phyloP scores from a whole-genome alignment of 2,329 filamentous ascomycete species.

The Penicillium sp. region DNA sequence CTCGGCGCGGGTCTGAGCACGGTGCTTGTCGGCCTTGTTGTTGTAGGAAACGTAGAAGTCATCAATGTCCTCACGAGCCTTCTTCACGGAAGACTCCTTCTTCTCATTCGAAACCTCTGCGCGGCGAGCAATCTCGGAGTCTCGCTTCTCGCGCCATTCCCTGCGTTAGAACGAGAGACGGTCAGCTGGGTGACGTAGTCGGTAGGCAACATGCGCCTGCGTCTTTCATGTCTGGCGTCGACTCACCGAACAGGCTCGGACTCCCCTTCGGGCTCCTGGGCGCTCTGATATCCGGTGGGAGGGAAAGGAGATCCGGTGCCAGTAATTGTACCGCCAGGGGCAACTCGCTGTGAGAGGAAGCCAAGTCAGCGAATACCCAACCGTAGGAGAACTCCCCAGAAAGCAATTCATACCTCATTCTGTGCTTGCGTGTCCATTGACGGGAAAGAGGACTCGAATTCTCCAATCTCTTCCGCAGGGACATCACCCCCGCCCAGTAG shows the following conservation, averaged over 20 bases:
- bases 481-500: conserved; percentile 61
- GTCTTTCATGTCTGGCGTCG: not conserved
- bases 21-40: conserved; percentile 91
- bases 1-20: conserved; percentile 83
- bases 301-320: conserved; percentile 60
- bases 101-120: conserved; percentile 78
- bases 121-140: conserved; percentile 77
- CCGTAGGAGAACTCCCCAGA: not conserved
- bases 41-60: conserved; percentile 99
- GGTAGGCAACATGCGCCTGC: conserved; percentile 13
- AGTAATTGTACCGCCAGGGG: conserved; percentile 76
- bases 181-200: conserved; percentile 9
- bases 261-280: conserved; percentile 69
- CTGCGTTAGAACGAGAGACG: conserved; percentile 32
- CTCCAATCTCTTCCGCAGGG: conserved; percentile 49
- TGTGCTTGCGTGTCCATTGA: conserved; percentile 67
- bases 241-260: conserved; percentile 72
- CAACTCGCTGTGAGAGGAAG: conserved; percentile 57
- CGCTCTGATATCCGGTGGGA: conserved; percentile 50
- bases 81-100: conserved; percentile 80
- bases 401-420: conserved; percentile 61
- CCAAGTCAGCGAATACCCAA: conserved; percentile 19
- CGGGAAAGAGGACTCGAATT: conserved; percentile 88
- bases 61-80: conserved; percentile 91
- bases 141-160: conserved; percentile 87